Base-by-base conservation (phyloP, 192 early-diverging fungal species). In the Rhizoclosmatium sp. region DNA sequence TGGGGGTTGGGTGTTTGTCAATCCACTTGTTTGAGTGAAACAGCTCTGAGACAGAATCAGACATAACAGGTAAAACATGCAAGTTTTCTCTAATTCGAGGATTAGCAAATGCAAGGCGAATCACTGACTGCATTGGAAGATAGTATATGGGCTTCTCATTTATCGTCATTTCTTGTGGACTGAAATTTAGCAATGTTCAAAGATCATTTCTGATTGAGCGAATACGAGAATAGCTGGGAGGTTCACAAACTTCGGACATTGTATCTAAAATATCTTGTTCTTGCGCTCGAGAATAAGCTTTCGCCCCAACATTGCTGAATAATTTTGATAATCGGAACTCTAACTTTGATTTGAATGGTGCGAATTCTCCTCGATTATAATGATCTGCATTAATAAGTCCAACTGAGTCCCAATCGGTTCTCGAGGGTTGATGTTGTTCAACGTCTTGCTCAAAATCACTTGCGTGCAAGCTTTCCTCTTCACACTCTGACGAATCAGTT, bases 41-140 rank as follows among this genome's bases (percentile, higher is more conserved):
- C 31, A 68, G 44, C 46, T 68, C 66, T 7, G 66, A 68, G 14
- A 2, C 1, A 47, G 46, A 46, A 46, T 3, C 46, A 12, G 5
- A 16, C 4, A 45, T 14, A 21, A 19, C 46, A 41, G 66, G 66
- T 4, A 68, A 10, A 2, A 10, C 4, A 0, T 46, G 31, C 1
- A 68, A 3, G 21, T 45, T 21, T 9, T 9, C 12, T 2, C 66
- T 21, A 45, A 45, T 68, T 2, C 66, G 66, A 16, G 66, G 66
- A 46, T 68, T 68, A 5, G 66, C 66, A 46, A 68, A 68, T 45
- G 45, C 41, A 68, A 68, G 66, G 10, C 10, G 2, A 46, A 68
- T 40, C 9, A 42, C 12, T 46, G 5, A 9, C 21, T 9, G 10
- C 40, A 68, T 68, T 45, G 31, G 41, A 41, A 68, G 5, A 68